A percentile compares a stretch with the other conserved stretches of the same genome.
Evolutionary conservation across 306 rosid species (phyloP).

Genomic region (Arachis stenosperma): DNA sequence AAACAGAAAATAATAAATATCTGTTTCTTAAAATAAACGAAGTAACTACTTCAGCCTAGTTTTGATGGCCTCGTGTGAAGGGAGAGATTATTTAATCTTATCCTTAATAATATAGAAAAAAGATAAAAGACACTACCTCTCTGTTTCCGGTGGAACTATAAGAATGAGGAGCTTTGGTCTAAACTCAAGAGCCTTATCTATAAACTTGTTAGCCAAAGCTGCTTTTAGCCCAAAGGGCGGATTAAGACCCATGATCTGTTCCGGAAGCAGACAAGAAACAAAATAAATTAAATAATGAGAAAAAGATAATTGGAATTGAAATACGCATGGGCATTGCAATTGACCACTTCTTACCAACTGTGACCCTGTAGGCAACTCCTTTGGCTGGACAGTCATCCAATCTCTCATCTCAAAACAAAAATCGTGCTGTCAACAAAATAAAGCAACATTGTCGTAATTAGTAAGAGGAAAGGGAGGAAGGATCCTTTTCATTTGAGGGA

Average conservation of each 20-base stretch:
- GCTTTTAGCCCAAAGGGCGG: conserved; percentile 93
- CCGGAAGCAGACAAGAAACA: conserved; percentile 32
- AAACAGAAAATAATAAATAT: background rate
- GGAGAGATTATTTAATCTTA: conserved; percentile 8
- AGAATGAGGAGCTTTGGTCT: conserved; percentile 82
- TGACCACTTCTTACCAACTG: conserved; percentile 61
- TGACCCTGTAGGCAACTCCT: conserved; percentile 75
- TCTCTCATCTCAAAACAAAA: conserved; percentile 87
- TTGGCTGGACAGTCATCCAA: conserved; percentile 72
- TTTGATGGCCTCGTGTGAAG: conserved; percentile 7
- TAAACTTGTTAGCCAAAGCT: conserved; percentile 72
- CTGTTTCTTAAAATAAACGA: conserved; percentile 26
- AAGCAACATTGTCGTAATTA: conserved; percentile 34
- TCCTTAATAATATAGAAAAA: background rate
- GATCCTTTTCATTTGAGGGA: no score
- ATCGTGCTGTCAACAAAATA: conserved; percentile 65
- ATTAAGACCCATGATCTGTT: conserved; percentile 91
- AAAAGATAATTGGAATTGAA: background rate
- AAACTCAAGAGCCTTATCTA: conserved; percentile 84
- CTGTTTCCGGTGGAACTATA: conserved; percentile 75
- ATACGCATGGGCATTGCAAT: conserved; percentile 21
- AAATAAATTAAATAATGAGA: background rate
- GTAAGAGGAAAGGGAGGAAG: conserved; percentile 10
- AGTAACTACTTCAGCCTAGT: conserved; percentile 1
- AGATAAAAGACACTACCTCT: conserved; percentile 53